phyloP scores from a whole-genome alignment of 2,329 filamentous ascomycete genomes.

The Tolypocladium amazonense region DNA sequence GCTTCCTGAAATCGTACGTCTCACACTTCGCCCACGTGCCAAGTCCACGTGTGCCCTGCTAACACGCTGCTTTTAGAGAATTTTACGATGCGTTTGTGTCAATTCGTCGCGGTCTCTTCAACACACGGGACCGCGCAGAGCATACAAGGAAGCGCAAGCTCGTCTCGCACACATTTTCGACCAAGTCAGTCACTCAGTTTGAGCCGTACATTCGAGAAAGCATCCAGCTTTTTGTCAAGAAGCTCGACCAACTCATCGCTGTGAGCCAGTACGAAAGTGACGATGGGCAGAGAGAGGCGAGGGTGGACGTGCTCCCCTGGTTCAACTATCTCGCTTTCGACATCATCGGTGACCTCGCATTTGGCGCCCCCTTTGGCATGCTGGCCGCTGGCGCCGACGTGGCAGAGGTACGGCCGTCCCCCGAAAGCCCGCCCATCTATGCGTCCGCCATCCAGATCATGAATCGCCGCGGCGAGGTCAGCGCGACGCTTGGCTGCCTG shows the following conservation, averaged over 20 bases:
- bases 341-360: conserved; percentile 37
- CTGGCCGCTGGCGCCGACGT: conserved; percentile 64
- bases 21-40: not conserved
- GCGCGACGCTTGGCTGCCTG: conserved; percentile 64
- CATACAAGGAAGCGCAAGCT: conserved; percentile 86
- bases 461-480: conserved; percentile 81
- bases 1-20: conserved; percentile 57
- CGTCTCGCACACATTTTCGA: conserved; percentile 75
- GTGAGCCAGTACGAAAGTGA: conserved; percentile 33
- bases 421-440: conserved; percentile 52
- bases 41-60: not conserved
- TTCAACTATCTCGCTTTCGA: conserved; percentile 48
- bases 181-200: conserved; percentile 72
- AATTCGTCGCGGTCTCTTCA: conserved; percentile 78
- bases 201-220: conserved; percentile 83
- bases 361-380: conserved; percentile 52
- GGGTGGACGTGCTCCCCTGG: conserved; percentile 68
- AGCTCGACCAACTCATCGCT: conserved; percentile 56
- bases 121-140: conserved; percentile 70
- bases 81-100: conserved; percentile 92
- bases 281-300: conserved; percentile 50
- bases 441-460: conserved; percentile 78
- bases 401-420: conserved; percentile 57
- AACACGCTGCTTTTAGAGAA: conserved; percentile 36
- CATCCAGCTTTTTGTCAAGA: conserved; percentile 58